Evolutionary conservation across 2,329 filamentous ascomycete species (phyloP).

Genomic region (Aureobasidium melanogenum): DNA sequence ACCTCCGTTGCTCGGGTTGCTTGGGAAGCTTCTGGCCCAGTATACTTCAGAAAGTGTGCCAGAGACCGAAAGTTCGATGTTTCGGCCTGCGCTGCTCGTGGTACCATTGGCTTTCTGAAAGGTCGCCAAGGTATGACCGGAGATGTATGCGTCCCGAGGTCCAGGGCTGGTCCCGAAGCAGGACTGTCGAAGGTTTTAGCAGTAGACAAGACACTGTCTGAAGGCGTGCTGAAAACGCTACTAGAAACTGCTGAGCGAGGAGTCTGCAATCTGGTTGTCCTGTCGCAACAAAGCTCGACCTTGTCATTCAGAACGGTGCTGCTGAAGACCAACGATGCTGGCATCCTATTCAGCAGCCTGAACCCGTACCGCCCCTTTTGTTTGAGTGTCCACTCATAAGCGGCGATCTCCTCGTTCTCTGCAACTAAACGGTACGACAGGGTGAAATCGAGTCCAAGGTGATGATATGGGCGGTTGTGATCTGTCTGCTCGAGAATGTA

Average conservation of each 20-base stretch:
- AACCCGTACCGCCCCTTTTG: neutral
- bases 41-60: neutral
- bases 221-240: neutral
- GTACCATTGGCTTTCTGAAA: neutral
- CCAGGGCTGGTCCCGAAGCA: neutral
- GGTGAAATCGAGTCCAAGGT: neutral
- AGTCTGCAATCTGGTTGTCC: too few relatives aligned
- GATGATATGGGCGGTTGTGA: neutral
- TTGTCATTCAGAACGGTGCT: neutral
- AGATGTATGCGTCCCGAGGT: neutral
- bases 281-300: neutral
- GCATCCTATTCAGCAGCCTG: neutral
- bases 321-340: neutral
- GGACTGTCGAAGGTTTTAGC: neutral
- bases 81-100: neutral
- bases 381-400: slow-evolving; percentile 1
- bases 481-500: neutral
- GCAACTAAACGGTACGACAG: neutral
- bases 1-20: neutral
- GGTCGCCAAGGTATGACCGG: neutral
- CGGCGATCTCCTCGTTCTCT: slow-evolving; percentile 3
- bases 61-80: neutral
- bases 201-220: neutral
- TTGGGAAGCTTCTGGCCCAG: neutral
- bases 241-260: neutral